Conservation (phyloP, 208 protist species). For the Phytomonas francai region DNA sequence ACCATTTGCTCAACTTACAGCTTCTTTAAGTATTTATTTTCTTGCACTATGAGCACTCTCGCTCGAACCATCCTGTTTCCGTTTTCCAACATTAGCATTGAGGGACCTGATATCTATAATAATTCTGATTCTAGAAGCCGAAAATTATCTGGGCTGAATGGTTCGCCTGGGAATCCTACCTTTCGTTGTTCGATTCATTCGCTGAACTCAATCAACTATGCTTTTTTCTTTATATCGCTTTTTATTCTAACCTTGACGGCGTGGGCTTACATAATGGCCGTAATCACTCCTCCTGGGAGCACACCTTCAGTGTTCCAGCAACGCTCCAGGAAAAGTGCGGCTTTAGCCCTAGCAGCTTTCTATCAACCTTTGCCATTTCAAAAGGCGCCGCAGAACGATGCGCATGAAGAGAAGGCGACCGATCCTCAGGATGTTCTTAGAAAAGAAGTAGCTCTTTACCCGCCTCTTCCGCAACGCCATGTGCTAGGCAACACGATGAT, state of each 20-base stretch:
- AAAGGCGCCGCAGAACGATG: neutral
- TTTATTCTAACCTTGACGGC: constrained; percentile 46
- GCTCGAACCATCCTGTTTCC: constrained; percentile 15
- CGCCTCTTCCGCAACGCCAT: neutral
- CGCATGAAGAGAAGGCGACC: neutral
- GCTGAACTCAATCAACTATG: constrained; percentile 33
- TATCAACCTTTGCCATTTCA: constrained; percentile 37
- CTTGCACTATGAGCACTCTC: constrained; percentile 32
- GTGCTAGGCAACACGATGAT: neutral
- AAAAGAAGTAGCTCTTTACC: neutral
- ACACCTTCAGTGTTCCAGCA: constrained; percentile 70
- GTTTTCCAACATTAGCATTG: constrained; percentile 13
- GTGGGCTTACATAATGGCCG: constrained; percentile 76
- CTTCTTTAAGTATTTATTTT: constrained; percentile 78
- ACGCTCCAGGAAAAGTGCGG: constrained; percentile 43
- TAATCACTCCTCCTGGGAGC: constrained; percentile 47
- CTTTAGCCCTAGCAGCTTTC: constrained; percentile 58
- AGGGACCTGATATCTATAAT: constrained; percentile 7
- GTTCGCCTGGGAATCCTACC: constrained; percentile 14
- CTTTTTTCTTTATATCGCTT: constrained; percentile 46
- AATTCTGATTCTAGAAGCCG: neutral
- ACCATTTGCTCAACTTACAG: constrained; percentile 62
- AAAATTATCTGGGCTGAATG: neutral
- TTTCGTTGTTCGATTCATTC: constrained; percentile 7
- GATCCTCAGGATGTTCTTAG: neutral